Evolutionary conservation across 2,329 filamentous ascomycete genomes (phyloP).

Genomic region (Aureobasidium sp.): DNA sequence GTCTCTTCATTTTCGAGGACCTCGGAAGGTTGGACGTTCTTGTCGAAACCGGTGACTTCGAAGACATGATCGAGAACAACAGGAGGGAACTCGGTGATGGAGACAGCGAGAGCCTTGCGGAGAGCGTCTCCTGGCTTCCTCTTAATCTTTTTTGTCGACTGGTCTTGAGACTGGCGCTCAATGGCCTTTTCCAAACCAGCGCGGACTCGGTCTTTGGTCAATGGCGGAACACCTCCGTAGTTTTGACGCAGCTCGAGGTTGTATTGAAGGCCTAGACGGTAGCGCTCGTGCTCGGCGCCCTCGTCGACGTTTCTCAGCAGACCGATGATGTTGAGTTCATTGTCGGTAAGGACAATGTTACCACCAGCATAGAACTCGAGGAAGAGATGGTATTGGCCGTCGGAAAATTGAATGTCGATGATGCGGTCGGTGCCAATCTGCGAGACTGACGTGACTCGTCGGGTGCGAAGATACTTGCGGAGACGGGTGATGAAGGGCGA

Average conservation of each 20-base stretch:
- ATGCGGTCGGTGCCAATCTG: conserved; percentile 93
- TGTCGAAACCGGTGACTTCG: conserved; percentile 61
- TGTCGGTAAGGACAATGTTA: conserved; percentile 88
- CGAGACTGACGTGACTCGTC: conserved; percentile 69
- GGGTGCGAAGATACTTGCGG: conserved; percentile 81
- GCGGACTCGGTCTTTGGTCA: conserved; percentile 67
- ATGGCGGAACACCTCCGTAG: conserved; percentile 62
- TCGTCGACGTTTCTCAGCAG: conserved; percentile 74
- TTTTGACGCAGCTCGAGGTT: conserved; percentile 78
- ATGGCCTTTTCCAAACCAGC: conserved; percentile 61
- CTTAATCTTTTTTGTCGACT: conserved; percentile 54
- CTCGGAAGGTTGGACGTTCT: conserved; percentile 57
- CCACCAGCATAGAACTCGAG: conserved; percentile 95
- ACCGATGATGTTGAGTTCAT: conserved; percentile 71
- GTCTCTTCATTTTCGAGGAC: conserved; percentile 60
- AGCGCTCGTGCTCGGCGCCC: conserved; percentile 75
- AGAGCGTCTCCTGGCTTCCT: conserved; percentile 68
- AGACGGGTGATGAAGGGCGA: conserved; percentile 79
- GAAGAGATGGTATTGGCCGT: conserved; percentile 80
- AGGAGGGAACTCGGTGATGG: conserved; percentile 83
- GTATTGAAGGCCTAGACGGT: conserved; percentile 71
- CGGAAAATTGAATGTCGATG: conserved; percentile 85
- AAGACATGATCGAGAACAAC: conserved; percentile 83
- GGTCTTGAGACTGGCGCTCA: conserved; percentile 48
- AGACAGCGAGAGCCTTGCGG: conserved; percentile 71